Evolutionary conservation across 1,139 yeast species (phyloP), one percentile per base, ranked within the genome.

Genomic region (Magnusiomyces paraingens): DNA sequence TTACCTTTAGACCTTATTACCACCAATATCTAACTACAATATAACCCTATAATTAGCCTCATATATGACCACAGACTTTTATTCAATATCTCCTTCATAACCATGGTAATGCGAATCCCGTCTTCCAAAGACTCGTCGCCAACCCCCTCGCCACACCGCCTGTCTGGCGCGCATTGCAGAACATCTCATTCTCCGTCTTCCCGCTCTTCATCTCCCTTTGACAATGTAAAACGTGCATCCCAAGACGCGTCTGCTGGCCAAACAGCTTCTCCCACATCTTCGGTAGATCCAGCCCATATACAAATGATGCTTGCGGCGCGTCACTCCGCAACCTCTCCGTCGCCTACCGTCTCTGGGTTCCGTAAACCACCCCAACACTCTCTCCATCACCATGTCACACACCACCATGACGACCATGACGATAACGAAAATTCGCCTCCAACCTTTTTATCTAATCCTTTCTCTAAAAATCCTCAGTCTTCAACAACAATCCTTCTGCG

Each of bases 331-430:
- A 36, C 17, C n/a, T 36, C 40, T 5, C 40, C 40, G 17, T 36
- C 40, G 17, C 40, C 40, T 14, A 36, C n/a, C 40, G n/a, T n/a
- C n/a, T 36, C 40, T n/a, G 40, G 10, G n/a, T 36, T 36, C 17
- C 40, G 17, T n/a, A 4, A n/a, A 36, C 40, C n/a, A n/a, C 55
- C 11, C 45, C 55, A 6, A 47, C 50, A 12, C 32, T 50, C 20
- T 45, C 52, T 12, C 55, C 55, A 12, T 52, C 55, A 5, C 55
- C 55, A 3, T 39, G 51, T 17, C 35, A 50, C 32, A 46, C 55
- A 10, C 55, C 52, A 15, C 47, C 50, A 14, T 49, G 50, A 49
- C 52, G 47, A 21, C 47, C 51, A 15, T 22, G 39, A 32, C 44
- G 52, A n/a, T 49, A 52, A 15, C 42, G 15, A 40, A 22, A 20